phyloP scores from a whole-genome alignment of 2,329 filamentous ascomycete species.

The Daldinia sp. region DNA sequence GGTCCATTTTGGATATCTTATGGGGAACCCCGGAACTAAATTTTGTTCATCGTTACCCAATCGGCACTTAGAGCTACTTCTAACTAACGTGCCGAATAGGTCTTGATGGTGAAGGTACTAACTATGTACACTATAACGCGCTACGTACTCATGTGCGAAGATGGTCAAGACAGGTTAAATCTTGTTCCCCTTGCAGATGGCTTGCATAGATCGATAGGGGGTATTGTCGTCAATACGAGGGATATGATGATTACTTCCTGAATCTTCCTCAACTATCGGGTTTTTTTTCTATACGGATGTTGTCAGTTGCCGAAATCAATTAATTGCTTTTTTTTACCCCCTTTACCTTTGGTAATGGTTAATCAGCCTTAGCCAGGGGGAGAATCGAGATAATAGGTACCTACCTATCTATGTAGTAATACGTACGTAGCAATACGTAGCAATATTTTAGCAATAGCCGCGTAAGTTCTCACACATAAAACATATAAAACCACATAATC shows the following conservation, averaged over 20 bases:
- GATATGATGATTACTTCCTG: background rate
- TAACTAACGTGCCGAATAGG: background rate
- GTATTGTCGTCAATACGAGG: background rate
- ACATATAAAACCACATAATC: background rate
- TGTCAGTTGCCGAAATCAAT: background rate
- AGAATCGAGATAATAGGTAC: background rate
- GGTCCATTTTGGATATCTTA: too few species aligned
- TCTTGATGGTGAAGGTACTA: background rate
- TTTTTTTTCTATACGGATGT: background rate
- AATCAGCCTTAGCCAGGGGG: background rate
- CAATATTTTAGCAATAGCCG: background rate
- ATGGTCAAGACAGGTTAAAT: background rate
- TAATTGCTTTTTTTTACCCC: background rate
- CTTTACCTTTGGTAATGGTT: too few species aligned
- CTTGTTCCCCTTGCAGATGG: background rate
- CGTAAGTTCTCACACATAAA: background rate
- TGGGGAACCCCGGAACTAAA: conserved; percentile 1
- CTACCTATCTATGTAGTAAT: too few species aligned
- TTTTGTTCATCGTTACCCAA: background rate
- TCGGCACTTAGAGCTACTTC: background rate
- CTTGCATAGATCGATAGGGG: background rate
- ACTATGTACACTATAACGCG: too few species aligned
- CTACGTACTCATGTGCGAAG: background rate
- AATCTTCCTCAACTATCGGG: background rate
- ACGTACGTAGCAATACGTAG: too few species aligned